Base-by-base conservation (phyloP, 495 filamentous ascomycete genomes). In the Lasiosphaeria hispida region DNA sequence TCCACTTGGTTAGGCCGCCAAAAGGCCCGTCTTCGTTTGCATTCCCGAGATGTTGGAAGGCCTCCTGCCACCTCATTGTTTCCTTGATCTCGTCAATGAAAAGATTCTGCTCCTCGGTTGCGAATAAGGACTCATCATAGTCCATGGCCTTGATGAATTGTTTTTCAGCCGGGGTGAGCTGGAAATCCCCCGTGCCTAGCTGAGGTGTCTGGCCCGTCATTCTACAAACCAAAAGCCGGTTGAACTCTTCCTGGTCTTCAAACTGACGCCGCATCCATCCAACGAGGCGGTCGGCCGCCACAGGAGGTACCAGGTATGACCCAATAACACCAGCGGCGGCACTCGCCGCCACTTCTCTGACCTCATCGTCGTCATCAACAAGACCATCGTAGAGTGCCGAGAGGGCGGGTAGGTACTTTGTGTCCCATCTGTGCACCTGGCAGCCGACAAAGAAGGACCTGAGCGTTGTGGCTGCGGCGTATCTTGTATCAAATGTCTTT, bases 351-450 rank as follows among this genome's bases (percentile, higher is more conserved):
- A 83, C 66, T 10, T 86, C 82, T 4, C 93, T 81, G 39, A 96
- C 77, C 40, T 96, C 93, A 43, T 95, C 89, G 62, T 97, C 94
- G 63, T 98, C 94, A 69, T 97, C 94, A 58, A 88, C 87, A 0
- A 97, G 76, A 60, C 59, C 62, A 79, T 73, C 70, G 64, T 80
- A 83, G n/a, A 84, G 74, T 0, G 75, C 73, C 1, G 73, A 60
- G 37, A 77, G 77, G 72, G 52, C 83, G 41, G 63, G 80, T 53
- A 60, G 66, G 8, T 83, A 67, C 10, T 74, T 75, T 19, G 60
- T 38, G 15, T 38, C 15, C 39, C 42, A 58, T 10, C 0, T 43
- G 37, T 13, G 35, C 50, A 10, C 18, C 2, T 7, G 2, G 7
- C 57, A 6, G 15, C 42, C 53, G 13, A 47, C 10, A 39, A 73